phyloP scores from a whole-genome alignment of 345 rosid species.

The Trapa bicornis region DNA sequence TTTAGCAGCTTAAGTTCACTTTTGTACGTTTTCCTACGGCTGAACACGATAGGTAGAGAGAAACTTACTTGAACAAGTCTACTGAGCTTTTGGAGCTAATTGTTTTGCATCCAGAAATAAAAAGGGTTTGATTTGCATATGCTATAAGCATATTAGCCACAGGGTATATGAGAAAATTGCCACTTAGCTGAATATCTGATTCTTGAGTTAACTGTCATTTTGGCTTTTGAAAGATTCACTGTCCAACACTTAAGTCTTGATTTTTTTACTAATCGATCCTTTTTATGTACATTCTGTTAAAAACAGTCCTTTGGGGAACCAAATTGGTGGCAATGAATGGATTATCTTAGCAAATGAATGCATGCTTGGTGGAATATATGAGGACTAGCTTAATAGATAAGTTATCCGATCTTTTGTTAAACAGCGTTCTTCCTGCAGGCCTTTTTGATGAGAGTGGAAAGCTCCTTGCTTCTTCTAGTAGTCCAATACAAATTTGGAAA shows the following conservation, averaged over 20 bases:
- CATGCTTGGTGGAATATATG: neutral
- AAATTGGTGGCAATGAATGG: neutral
- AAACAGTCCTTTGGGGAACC: neutral
- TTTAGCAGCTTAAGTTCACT: neutral
- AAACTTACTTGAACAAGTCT: too few species aligned
- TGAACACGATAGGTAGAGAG: too few species aligned
- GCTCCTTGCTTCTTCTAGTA: constrained; percentile 70
- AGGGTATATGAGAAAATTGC: neutral
- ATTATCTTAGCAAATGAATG: neutral
- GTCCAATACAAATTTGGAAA: constrained; percentile 96
- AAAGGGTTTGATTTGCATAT: neutral
- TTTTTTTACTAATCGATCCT: too few species aligned
- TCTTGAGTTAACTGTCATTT: neutral
- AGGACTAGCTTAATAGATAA: neutral
- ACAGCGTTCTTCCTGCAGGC: constrained; percentile 27
- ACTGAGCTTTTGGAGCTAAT: neutral
- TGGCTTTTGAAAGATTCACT: too few species aligned
- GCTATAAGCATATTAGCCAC: neutral
- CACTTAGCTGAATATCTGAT: neutral
- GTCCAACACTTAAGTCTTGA: neutral
- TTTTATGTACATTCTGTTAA: too few species aligned
- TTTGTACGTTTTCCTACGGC: neutral
- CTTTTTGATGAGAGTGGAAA: constrained; percentile 74
- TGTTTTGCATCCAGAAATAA: neutral
- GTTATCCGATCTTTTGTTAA: neutral